Conservation (phyloP, 2,329 filamentous ascomycete genomes). For the Cladophialophora psammophila region DNA sequence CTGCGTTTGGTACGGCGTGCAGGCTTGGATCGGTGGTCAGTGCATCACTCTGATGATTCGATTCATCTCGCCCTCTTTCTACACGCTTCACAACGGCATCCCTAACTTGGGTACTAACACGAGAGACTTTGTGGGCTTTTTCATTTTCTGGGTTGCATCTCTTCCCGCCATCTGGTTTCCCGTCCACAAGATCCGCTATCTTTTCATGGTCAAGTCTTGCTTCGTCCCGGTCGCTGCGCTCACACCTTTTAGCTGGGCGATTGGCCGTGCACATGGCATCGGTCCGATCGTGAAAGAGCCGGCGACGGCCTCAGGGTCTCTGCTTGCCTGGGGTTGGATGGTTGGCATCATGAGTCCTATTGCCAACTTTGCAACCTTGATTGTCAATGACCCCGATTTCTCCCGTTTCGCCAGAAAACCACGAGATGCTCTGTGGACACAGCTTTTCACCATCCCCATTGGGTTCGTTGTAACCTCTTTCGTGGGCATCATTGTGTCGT, state of each 20-base stretch:
- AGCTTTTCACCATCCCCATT: conserved; percentile 37
- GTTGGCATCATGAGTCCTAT: conserved; percentile 88
- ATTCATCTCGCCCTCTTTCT: conserved; percentile 45
- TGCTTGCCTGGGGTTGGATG: conserved; percentile 81
- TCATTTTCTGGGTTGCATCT: conserved; percentile 45
- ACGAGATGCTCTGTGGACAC: conserved; percentile 43
- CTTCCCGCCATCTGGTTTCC: conserved; percentile 43
- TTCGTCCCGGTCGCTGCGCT: conserved; percentile 84
- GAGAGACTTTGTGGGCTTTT: conserved; percentile 46
- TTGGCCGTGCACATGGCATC: conserved; percentile 80
- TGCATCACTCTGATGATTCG: conserved; percentile 46
- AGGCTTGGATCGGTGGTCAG: conserved; percentile 49
- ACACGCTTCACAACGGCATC: conserved; percentile 70
- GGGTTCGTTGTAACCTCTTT: conserved; percentile 39
- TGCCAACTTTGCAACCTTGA: conserved; percentile 88
- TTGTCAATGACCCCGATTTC: conserved; percentile 69
- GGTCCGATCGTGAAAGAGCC: conserved; percentile 81
- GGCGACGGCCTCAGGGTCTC: conserved; percentile 68
- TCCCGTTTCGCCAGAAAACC: conserved; percentile 69
- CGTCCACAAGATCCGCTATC: conserved; percentile 64
- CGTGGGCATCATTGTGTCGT: conserved; percentile 50
- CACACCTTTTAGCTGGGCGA: conserved; percentile 85
- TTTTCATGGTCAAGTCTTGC: conserved; percentile 89
- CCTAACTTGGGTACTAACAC: conserved; percentile 74
- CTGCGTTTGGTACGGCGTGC: conserved; percentile 53